Evolutionary conservation across 257 asterid species (phyloP).

Genomic region (Fraxinus cuspidata): DNA sequence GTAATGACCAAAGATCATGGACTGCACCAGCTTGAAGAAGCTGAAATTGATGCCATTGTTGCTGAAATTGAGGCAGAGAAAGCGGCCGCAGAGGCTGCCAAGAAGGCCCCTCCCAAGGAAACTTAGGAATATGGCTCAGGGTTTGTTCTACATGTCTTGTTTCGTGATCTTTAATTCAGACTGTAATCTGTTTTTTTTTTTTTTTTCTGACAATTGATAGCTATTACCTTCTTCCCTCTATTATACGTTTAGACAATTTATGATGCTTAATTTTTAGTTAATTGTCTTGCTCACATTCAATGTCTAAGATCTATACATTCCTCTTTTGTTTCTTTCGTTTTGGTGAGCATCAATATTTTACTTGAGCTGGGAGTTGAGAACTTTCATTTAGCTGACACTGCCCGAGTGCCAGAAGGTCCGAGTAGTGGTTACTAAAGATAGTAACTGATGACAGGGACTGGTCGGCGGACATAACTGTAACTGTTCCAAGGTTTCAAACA

Average conservation of each 20-base stretch:
- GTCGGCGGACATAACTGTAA: neutral
- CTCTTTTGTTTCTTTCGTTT: neutral
- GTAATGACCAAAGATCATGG: constrained; percentile 87
- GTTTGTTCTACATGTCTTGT: neutral
- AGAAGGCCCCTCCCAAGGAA: constrained; percentile 63
- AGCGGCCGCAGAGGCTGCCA: constrained; percentile 99
- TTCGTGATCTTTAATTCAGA: neutral
- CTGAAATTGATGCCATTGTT: constrained; percentile 85
- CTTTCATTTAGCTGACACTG: neutral
- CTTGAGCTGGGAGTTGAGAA: neutral
- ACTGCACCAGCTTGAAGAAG: constrained; percentile 85
- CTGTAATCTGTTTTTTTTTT: neutral
- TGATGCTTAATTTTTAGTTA: neutral
- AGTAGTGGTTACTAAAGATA: neutral
- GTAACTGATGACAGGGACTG: too few species aligned
- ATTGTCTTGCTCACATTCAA: neutral
- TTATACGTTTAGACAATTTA: neutral
- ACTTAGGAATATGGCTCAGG: neutral
- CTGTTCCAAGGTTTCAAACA: neutral
- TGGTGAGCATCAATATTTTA: neutral
- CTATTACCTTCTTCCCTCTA: neutral
- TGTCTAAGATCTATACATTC: neutral
- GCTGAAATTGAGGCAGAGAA: constrained; percentile 91
- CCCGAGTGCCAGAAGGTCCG: neutral
- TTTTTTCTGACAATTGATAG: neutral